Base-by-base conservation (phyloP, 1,284 basidiomycete species). In the Tylopilus sp. region DNA sequence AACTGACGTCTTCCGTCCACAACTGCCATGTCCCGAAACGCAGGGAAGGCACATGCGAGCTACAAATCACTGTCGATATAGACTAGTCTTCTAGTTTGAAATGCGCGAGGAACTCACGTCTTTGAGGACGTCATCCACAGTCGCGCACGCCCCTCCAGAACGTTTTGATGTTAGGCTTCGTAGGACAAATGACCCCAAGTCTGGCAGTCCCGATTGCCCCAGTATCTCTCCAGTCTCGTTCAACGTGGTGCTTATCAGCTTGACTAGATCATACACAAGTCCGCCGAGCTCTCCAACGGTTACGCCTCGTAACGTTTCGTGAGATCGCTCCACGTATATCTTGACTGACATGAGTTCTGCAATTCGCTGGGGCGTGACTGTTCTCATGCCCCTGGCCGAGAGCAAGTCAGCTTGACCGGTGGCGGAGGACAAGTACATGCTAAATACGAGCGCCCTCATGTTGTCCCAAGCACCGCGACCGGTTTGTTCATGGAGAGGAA, bases 401-500 rank as follows among this genome's bases (percentile, higher is more conserved):
- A 92, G 71, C n/a, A 81, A 62, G 65, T 87, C 79, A 6, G 68
- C 75, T 54, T 79, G 78, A 25, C 73, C 76, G 18, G 73, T 67
- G 12, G 78, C 71, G 2, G 82, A 82, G 28, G 81, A 74, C 55
- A 93, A 75, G 65, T 85, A 89, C 57, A 88, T 71, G 13, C 80
- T 77, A 57, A 92, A 81, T 25, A 81, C 73, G 42, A 93, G 75
- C 2, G 81, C 82, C 42, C 85, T 78, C 58, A 92, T 85, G 50
- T 79, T 82, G 65, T 92, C 86, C 76, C 84, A 91, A 54, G 89
- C 87, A 21, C 90, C 89, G 31, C 86, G 78, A 13, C 82, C 79
- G 8, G 83, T 82, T 47, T 80, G 77, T 25, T 70, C 65, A 63
- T 89, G 88, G 33, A 93, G 74, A 2, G 84, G 79, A 6, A 76